phyloP scores from a whole-genome alignment of 208 protist species.

The Giardia muris region DNA sequence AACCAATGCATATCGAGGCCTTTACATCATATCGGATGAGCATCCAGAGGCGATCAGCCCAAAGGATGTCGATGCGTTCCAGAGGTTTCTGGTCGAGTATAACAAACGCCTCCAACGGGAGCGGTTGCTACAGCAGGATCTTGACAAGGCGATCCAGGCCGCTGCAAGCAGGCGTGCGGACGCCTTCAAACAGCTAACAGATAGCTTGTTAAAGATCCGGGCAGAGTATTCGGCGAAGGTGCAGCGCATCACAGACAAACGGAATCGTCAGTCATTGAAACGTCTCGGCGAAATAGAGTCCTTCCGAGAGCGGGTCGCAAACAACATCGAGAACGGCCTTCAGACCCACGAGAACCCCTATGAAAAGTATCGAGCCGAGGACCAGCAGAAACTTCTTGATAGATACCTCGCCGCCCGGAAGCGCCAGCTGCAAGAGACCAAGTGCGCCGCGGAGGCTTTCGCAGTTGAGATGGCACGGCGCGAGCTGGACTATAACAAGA shows the following conservation, averaged over 20 bases:
- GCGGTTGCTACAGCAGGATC: not conserved
- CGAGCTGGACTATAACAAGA: not conserved
- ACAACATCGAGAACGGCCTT: not conserved
- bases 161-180: not conserved
- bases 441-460: not conserved
- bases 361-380: not conserved
- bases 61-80: no score
- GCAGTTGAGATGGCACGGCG: not conserved
- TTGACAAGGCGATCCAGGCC: not conserved
- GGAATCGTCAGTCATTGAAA: not conserved
- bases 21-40: no score
- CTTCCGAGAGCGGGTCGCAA: not conserved
- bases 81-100: not conserved
- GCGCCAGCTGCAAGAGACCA: not conserved
- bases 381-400: not conserved
- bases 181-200: not conserved
- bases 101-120: not conserved
- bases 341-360: not conserved
- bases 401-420: not conserved
- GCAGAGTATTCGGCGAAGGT: not conserved
- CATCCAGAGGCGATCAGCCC: no score
- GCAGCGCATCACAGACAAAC: not conserved
- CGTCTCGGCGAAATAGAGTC: not conserved
- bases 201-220: not conserved
- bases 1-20: no score